Evolutionary conservation across 108 stramenopile genomes (phyloP).

Genomic region (Hondaea fermentalgiana): DNA sequence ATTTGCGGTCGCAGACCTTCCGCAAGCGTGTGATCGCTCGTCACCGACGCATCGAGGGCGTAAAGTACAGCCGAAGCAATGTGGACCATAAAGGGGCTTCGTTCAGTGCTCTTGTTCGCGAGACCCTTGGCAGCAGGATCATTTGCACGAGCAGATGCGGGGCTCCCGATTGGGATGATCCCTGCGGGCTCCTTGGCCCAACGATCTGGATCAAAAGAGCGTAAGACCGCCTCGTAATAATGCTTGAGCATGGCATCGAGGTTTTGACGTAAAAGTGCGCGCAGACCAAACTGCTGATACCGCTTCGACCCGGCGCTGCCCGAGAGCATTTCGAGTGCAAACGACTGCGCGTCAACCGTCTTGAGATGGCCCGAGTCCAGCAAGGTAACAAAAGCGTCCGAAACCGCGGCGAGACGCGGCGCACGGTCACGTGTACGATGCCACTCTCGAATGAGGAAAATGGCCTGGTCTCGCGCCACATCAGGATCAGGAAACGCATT

Average conservation of each 20-base stretch:
- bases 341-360: neutral
- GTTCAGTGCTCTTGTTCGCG: neutral
- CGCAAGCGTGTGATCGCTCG: neutral
- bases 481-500: neutral
- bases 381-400: neutral
- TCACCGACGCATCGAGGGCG: neutral
- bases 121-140: neutral
- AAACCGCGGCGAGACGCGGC: neutral
- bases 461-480: neutral
- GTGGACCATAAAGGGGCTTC: neutral
- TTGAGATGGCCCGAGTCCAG: constrained; percentile 5
- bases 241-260: neutral
- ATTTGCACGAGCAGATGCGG: neutral
- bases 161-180: no score
- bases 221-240: neutral
- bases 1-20: neutral
- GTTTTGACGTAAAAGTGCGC: neutral
- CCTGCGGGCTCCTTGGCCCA: neutral
- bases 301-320: neutral
- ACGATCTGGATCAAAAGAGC: neutral
- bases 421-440: neutral
- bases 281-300: neutral
- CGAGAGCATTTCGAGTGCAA: neutral
- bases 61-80: neutral
- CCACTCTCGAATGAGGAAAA: constrained; percentile 5